Conservation (phyloP, 148 eudicot species). For the Nepenthes mirabilis region DNA sequence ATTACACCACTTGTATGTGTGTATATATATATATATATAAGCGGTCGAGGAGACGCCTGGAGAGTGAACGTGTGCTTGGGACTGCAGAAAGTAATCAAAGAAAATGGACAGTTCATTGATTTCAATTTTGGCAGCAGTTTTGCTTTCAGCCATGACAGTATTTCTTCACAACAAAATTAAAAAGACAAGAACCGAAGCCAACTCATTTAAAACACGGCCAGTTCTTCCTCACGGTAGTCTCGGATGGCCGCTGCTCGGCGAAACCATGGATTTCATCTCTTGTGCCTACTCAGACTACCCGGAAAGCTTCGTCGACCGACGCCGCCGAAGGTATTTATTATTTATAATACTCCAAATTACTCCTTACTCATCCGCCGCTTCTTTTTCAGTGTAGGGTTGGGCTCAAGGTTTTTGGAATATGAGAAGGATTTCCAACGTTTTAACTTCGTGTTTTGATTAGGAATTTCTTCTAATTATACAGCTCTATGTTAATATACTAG, state of each 20-base stretch:
- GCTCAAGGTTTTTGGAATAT: too few species aligned
- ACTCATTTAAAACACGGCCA: not conserved
- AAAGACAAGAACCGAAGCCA: not conserved
- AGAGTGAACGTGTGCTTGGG: too few species aligned
- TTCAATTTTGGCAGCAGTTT: slow-evolving; percentile 9
- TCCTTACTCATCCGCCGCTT: too few species aligned
- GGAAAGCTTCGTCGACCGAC: slow-evolving; percentile 72
- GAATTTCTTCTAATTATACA: too few species aligned
- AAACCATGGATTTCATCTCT: slow-evolving; percentile 79
- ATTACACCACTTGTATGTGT: too few species aligned
- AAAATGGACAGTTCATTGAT: slow-evolving; percentile 3
- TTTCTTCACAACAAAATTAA: not conserved
- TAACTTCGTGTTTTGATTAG: too few species aligned
- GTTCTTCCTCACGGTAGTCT: slow-evolving; percentile 41
- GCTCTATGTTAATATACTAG: too few species aligned
- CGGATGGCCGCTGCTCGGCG: slow-evolving; percentile 92
- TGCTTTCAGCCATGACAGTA: slow-evolving; percentile 7
- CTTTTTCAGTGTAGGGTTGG: too few species aligned
- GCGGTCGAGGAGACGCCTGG: too few species aligned
- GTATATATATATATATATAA: too few species aligned
- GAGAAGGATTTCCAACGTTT: too few species aligned
- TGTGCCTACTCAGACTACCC: slow-evolving; percentile 72
- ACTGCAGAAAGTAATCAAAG: not conserved
- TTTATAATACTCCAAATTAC: too few species aligned
- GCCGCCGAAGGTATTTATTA: slow-evolving; percentile 42